Base-by-base conservation (phyloP, 441 rosid genomes). In the Jatropha multifida region DNA sequence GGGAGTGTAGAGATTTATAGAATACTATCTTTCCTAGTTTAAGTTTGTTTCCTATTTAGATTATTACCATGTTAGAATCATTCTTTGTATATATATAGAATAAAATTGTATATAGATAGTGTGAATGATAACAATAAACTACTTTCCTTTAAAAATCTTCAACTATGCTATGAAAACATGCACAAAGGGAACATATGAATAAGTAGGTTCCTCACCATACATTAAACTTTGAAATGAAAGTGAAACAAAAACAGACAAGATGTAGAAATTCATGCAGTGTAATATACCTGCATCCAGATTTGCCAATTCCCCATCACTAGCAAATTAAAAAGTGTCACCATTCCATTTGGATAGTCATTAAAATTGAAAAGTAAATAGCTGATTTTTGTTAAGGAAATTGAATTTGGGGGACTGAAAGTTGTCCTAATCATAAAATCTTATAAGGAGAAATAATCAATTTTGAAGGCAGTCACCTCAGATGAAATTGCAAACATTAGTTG, bases 321-420 rank as follows among this genome's bases (percentile, higher is more conserved):
- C 90, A 94, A 80, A 84, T 91, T 94, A 82, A 96, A 96, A 65
- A 96, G 97, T 7, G 98, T 92, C 81, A 96, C 92, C 98, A 96
- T 96, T 74, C 99, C 99, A 81, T 89, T 96, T 73, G 99, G 98
- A 81, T 91, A 96, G 84, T 96, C 99, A 74, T 96, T 96, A 81
- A 96, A 94, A 82, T 96, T 96, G 84, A 96, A 86, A 70, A 94
- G 90, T 63, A 90, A 72, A 80, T 94, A 96, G 85, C 98, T 94
- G 77, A 78, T 23, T 49, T 62, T 66, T 55, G 91, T 92, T 80
- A 91, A 84, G 91, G 87, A 85, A 88, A 82, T 2, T 68, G 59
- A 68, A 63, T 40, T n/a, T 48, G 70, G 60, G 69, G 77, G 26
- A 18, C 49, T 62, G 23, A 6, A 12, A 12, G 42, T 60, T 48